Evolutionary conservation across 2,329 filamentous ascomycete species (phyloP).

Genomic region (Penicillium sp.): DNA sequence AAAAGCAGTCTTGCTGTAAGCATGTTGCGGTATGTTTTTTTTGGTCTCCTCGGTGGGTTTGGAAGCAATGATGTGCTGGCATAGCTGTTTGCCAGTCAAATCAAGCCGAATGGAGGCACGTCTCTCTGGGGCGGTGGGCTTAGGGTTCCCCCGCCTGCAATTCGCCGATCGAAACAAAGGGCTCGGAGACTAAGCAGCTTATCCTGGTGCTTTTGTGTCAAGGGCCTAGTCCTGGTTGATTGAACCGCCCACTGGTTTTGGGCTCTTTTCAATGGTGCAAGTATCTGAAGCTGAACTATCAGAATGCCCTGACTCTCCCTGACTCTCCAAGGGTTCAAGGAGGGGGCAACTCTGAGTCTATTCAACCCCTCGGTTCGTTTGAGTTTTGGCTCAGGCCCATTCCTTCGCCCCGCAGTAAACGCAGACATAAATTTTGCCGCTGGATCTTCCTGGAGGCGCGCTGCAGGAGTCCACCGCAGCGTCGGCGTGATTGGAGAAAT

Average conservation of each 20-base stretch:
- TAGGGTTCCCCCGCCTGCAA: slow-evolving; percentile 28
- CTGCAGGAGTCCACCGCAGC: slow-evolving; percentile 27
- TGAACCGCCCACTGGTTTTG: no score
- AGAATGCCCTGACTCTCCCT: no score
- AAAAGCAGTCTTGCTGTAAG: background rate
- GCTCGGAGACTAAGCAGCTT: slow-evolving; percentile 14
- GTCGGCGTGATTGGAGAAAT: slow-evolving; percentile 15
- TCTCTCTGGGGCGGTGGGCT: slow-evolving; percentile 9
- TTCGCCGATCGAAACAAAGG: slow-evolving; percentile 31
- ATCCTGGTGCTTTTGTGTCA: background rate
- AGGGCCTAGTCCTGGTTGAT: background rate
- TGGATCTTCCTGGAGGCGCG: slow-evolving; percentile 30
- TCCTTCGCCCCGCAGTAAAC: slow-evolving; percentile 23
- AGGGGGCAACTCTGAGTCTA: background rate
- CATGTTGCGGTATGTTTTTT: slow-evolving; percentile 5
- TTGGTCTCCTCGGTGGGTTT: slow-evolving; percentile 23
- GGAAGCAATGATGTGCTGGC: slow-evolving; percentile 76
- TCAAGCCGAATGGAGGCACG: slow-evolving; percentile 22
- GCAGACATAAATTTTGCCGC: slow-evolving; percentile 21
- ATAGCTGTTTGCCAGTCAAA: slow-evolving; percentile 75
- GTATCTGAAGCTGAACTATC: background rate
- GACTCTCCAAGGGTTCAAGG: no score
- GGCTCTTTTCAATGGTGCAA: no score
- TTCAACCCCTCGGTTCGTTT: slow-evolving; percentile 15
- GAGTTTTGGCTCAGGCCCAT: slow-evolving; percentile 16